Percentiles rank a stretch among this genome's conserved stretches.
phyloP scores from a whole-genome alignment of 176 grass and related monocot species.

The Alloteropsis semialata region DNA sequence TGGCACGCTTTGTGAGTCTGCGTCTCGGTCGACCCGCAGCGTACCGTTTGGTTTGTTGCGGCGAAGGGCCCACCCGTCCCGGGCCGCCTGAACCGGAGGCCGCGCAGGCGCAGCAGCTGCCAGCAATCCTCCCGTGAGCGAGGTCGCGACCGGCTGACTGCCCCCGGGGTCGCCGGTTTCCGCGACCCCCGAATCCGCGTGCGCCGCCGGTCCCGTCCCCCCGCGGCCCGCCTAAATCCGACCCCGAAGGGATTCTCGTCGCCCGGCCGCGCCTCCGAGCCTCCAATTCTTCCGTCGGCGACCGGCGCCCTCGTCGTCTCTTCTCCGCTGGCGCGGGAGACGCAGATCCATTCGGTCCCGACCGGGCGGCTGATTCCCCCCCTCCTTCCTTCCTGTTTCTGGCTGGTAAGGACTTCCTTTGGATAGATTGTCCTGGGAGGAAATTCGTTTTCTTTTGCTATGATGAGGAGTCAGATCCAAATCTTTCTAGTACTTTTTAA shows the following conservation, averaged over 20 bases:
- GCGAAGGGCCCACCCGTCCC: too few relatives aligned
- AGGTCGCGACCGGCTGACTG: too few relatives aligned
- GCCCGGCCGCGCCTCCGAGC: background rate
- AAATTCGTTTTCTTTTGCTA: background rate
- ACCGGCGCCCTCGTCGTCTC: background rate
- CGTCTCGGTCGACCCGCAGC: too few relatives aligned
- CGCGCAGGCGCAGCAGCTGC: too few relatives aligned
- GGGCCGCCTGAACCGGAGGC: too few relatives aligned
- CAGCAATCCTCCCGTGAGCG: too few relatives aligned
- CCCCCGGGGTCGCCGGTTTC: slow-evolving; percentile 20
- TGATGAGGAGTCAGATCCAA: background rate
- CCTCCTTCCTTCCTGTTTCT: too few relatives aligned
- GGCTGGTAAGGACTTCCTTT: background rate
- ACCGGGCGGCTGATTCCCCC: background rate
- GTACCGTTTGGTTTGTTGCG: too few relatives aligned
- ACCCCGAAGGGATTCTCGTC: background rate
- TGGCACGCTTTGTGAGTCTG: too few relatives aligned
- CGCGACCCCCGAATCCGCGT: slow-evolving; percentile 23
- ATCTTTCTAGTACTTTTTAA: background rate
- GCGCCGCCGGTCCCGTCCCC: background rate
- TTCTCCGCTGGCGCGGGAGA: background rate
- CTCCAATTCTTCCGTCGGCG: background rate
- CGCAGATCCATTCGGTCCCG: background rate
- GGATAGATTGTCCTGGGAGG: background rate
- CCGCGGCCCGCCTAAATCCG: background rate